phyloP scores from a whole-genome alignment of 352 stramenopile species.

The Phytophthora meadii region DNA sequence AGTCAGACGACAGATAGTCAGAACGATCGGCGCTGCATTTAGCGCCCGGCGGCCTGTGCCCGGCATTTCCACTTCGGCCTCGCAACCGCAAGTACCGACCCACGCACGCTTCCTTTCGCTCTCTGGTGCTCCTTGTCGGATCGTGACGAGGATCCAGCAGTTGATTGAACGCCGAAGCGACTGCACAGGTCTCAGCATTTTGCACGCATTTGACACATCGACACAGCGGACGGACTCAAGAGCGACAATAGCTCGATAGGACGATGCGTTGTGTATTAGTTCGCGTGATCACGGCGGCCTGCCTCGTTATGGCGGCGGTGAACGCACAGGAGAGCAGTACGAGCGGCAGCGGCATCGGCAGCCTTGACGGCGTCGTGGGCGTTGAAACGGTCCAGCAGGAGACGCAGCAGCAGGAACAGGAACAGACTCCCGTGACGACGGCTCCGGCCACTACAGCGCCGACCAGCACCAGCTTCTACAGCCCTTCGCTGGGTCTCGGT shows the following conservation, averaged over 20 bases:
- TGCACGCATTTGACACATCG: conserved; percentile 6
- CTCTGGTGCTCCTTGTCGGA: conserved; percentile 26
- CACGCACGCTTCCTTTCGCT: conserved; percentile 12
- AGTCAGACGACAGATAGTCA: conserved; percentile 17
- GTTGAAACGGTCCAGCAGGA: conserved; percentile 17
- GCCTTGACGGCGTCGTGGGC: conserved; percentile 21
- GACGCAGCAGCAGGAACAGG: conserved; percentile 8
- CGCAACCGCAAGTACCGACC: conserved; percentile 34
- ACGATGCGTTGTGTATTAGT: conserved; percentile 32
- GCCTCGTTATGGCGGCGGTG: conserved; percentile 25
- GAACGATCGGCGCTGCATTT: conserved; percentile 9
- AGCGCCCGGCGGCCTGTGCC: neutral
- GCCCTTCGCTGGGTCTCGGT: conserved; percentile 17
- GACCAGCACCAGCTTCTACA: conserved; percentile 19
- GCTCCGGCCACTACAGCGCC: conserved; percentile 6
- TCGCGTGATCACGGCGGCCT: conserved; percentile 30
- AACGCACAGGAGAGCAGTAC: conserved; percentile 19
- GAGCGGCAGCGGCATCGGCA: conserved; percentile 31
- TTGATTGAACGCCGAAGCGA: conserved; percentile 2
- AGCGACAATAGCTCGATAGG: neutral
- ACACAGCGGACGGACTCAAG: neutral
- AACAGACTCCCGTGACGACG: conserved; percentile 6
- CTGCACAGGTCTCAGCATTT: conserved; percentile 1
- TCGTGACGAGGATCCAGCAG: conserved; percentile 20
- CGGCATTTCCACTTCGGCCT: conserved; percentile 50